Conservation (phyloP, 176 grass and related monocot species). For the Aegilops longissima region DNA sequence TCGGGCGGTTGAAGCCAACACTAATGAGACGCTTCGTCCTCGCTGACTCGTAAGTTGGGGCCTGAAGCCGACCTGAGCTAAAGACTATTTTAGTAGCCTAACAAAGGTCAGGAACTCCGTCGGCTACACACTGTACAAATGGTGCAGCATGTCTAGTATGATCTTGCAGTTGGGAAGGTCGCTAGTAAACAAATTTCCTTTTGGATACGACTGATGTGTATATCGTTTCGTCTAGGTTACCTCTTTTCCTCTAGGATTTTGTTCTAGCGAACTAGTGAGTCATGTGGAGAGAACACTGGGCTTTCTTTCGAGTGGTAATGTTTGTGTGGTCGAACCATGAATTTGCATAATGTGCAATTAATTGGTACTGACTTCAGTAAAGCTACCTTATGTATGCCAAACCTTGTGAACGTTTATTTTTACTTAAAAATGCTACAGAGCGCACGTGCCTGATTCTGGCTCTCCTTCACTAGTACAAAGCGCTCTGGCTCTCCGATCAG, state of each 20-base stretch:
- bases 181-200: neutral
- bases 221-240: neutral
- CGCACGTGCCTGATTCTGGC: too few relatives aligned
- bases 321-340: neutral
- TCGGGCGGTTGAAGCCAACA: neutral
- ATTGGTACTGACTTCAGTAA: neutral
- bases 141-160: neutral
- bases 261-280: neutral
- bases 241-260: neutral
- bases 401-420: neutral
- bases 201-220: constrained; percentile 1
- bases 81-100: constrained; percentile 6
- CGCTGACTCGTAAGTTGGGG: neutral
- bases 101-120: neutral
- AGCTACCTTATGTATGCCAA: neutral
- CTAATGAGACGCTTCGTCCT: neutral
- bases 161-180: neutral
- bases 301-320: constrained; percentile 20
- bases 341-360: neutral
- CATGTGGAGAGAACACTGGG: neutral
- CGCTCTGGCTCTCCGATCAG: too few relatives aligned
- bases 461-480: too few relatives aligned
- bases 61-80: constrained; percentile 5
- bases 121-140: neutral
- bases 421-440: too few relatives aligned